Conservation (phyloP, 768 basidiomycete species). For the Xerocomellus dryophilus region DNA sequence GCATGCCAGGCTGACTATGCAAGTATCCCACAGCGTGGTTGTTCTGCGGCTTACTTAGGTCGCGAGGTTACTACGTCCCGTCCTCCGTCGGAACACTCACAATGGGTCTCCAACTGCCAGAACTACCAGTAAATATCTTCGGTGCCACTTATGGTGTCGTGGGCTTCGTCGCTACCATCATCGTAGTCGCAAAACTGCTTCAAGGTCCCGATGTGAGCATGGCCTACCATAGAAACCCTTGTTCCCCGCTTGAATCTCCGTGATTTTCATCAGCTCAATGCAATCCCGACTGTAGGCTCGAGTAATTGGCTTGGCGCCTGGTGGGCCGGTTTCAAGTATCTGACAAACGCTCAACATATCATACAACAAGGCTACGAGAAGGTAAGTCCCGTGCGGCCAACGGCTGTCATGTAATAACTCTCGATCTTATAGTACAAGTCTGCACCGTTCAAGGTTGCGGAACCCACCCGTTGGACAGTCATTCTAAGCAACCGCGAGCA, state of each 20-base stretch:
- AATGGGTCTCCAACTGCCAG: background rate
- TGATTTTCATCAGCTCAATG: background rate
- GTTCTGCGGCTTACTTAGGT: too few relatives aligned
- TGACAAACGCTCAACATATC: slow-evolving; percentile 16
- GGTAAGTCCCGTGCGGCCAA: slow-evolving; percentile 3
- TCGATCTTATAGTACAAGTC: slow-evolving; percentile 1
- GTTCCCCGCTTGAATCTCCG: background rate
- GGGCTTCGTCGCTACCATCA: background rate
- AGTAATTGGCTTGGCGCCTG: slow-evolving; percentile 7
- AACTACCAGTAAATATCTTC: background rate
- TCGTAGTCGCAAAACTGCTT: background rate
- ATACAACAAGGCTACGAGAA: slow-evolving; percentile 34
- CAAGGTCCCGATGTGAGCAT: background rate
- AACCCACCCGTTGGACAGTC: slow-evolving; percentile 37
- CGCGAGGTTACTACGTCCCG: too few relatives aligned
- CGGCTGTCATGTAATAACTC: background rate
- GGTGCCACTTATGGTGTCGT: background rate
- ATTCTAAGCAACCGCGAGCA: slow-evolving; percentile 29
- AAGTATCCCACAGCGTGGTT: too few relatives aligned
- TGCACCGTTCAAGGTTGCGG: slow-evolving; percentile 32
- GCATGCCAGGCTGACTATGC: too few relatives aligned
- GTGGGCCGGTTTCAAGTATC: slow-evolving; percentile 15
- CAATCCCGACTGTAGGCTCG: background rate
- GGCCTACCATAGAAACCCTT: background rate
- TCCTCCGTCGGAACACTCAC: background rate